Base-by-base conservation (phyloP, 1,139 yeast genomes). In the Saccharomyces uvarum region DNA sequence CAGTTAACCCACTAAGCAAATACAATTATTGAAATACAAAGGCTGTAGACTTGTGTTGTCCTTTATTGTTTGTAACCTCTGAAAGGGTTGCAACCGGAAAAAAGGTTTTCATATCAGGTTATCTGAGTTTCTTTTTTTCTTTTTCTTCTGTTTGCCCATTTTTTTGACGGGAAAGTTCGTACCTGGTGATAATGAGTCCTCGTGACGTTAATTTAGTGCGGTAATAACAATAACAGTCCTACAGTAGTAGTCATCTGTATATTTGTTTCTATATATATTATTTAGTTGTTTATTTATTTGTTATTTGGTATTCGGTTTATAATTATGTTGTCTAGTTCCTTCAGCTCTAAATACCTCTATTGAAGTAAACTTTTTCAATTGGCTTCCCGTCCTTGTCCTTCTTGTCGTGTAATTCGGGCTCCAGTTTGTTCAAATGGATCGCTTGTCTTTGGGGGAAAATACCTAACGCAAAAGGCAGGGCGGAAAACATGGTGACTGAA, bases 391-490 rank as follows among this genome's bases (percentile, higher is more conserved):
- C 70, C 55, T 77, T 75, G 63, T 85, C 85, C 66, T 78, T 83
- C 67, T 85, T 75, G 44, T 75, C 77, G 13, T 77, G 79, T 69
- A 91, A 81, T 58, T 81, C 73, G 2, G 76, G 73, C 70, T 91
- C 98, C 59, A 93, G 77, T 52, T 77, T 75, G 14, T 71, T 57
- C 6, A 84, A 86, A 26, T 77, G 70, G 58, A 91, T 76, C 31
- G 73, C 74, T 65, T 88, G 83, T 67, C 86, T 81, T 72, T 91
- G 97, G 4, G 99, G 99, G 81, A 93, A 93, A 2, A 90, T 87
- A 2, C 91, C 99, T 67, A 93, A 77, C 0, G 99, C 98, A 75
- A 93, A 88, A 11, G 99, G 99, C 62, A 93, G 78, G 0, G 86
- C 98, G 31, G 82, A 83, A 63, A 93, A 84, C 2, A 97, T 85